Percentiles rank a stretch among this genome's conserved stretches.
Conservation (phyloP, 23 red algal species). For the Gracilaria vermiculophylla region DNA sequence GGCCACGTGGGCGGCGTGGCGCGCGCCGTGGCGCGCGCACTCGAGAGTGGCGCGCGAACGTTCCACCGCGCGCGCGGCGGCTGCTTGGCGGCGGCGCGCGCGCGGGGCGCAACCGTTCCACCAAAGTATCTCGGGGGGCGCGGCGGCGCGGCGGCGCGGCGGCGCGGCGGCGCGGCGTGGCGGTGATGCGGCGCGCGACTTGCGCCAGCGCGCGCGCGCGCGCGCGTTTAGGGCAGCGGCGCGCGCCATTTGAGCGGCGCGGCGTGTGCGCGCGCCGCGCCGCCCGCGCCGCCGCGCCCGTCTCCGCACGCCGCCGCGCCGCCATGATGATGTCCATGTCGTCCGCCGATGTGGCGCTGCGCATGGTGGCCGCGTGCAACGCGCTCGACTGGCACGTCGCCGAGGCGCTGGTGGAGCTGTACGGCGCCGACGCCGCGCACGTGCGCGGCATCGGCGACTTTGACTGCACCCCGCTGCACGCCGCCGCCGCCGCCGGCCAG, state of each 20-base stretch:
- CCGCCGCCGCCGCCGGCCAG: conserved; percentile 46
- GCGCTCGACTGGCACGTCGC: conserved; percentile 43
- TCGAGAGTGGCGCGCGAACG: not conserved
- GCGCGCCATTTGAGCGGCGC: too few relatives aligned
- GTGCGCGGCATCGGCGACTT: conserved; percentile 45
- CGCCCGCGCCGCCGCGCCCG: too few relatives aligned
- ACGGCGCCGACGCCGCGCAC: conserved; percentile 10
- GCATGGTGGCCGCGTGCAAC: conserved; percentile 47
- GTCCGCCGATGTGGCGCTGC: conserved; percentile 19
- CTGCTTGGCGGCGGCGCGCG: too few relatives aligned
- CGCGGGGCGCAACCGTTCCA: too few relatives aligned
- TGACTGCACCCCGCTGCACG: conserved; percentile 54
- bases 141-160: too few relatives aligned
- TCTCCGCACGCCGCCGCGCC: too few relatives aligned
- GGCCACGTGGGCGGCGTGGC: too few relatives aligned
- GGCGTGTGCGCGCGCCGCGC: too few relatives aligned
- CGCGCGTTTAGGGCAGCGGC: not conserved
- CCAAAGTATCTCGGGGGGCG: too few relatives aligned
- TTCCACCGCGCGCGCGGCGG: not conserved
- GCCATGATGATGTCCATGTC: not conserved
- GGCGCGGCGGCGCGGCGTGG: not conserved
- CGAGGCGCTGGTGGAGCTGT: conserved; percentile 42
- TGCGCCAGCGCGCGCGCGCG: not conserved
- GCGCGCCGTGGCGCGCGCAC: too few relatives aligned
- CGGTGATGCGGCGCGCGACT: not conserved